phyloP scores from a whole-genome alignment of 192 early-diverging fungal species.

The Helicostylum pulchrum region DNA sequence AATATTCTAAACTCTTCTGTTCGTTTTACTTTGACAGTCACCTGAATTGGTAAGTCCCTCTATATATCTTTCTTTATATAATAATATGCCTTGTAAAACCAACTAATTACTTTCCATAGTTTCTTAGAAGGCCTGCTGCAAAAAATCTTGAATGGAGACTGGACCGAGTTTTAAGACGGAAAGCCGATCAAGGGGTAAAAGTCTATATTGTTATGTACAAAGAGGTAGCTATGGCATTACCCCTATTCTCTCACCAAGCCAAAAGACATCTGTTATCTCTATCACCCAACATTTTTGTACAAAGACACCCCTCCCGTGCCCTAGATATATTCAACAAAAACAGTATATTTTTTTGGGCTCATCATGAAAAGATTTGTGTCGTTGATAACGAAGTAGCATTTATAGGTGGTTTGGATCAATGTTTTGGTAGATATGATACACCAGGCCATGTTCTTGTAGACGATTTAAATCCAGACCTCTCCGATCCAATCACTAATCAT shows the following conservation, averaged over 20 bases:
- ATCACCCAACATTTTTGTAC: slow-evolving; percentile 73
- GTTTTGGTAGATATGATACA: slow-evolving; percentile 82
- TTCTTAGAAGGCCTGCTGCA: slow-evolving; percentile 61
- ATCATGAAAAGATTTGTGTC: slow-evolving; percentile 76
- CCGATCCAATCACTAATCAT: slow-evolving; percentile 28
- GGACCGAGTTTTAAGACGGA: slow-evolving; percentile 70
- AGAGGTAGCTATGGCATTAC: slow-evolving; percentile 64
- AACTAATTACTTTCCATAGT: slow-evolving; percentile 32
- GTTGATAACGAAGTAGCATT: slow-evolving; percentile 79
- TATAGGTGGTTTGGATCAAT: slow-evolving; percentile 81
- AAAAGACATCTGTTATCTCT: slow-evolving; percentile 65
- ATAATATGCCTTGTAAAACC: neutral
- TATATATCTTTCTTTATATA: neutral
- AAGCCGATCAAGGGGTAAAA: slow-evolving; percentile 79
- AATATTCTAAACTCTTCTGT: neutral
- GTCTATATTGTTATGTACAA: slow-evolving; percentile 84
- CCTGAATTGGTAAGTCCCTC: neutral
- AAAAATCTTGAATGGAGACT: slow-evolving; percentile 66
- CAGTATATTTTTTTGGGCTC: slow-evolving; percentile 73
- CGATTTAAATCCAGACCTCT: slow-evolving; percentile 38
- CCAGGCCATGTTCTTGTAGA: slow-evolving; percentile 69
- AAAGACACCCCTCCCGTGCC: slow-evolving; percentile 71
- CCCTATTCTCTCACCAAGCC: slow-evolving; percentile 66
- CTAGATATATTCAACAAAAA: slow-evolving; percentile 61
- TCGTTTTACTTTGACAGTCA: slow-evolving; percentile 8